Base-by-base conservation (phyloP, 2,329 filamentous ascomycete species). In the Allantophomopsis lycopodina region DNA sequence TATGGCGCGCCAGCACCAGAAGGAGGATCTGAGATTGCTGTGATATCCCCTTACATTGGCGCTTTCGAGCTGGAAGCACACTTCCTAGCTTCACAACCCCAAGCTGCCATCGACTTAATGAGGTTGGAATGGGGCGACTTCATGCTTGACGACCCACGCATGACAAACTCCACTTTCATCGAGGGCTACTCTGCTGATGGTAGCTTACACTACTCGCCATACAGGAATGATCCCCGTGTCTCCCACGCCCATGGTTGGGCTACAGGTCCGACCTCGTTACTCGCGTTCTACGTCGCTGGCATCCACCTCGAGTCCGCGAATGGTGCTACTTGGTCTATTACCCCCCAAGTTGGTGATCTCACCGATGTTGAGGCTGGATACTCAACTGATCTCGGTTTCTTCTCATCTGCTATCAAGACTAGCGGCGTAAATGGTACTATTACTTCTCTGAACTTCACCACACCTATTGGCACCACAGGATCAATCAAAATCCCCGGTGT, bases 61-160 rank as follows among this genome's bases (percentile, higher is more conserved):
- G 44, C 49, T 4, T 49, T 61, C 37, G 59, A 40, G 17, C 32
- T 40, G 7, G 32, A 40, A 35, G 38, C 38, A 28, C 23, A n/a
- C 37, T 39, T 28, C 11, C 11, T 28, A 8, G 23, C 23, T 10
- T 28, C 23, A 28, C 23, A 28, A 10, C 42, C 68, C 62, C 41
- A 55, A 64, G 39, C 55, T 64, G 71, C 72, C 0, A 55, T 78
- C 1, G 62, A 68, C 10, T 60, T 78, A 10, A 67, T 77, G 31
- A 65, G 69, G 5, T 56, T 58, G 10, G 63, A 61, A 43, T 78
- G 73, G 73, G 73, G 71, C 8, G 8, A 28, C 11, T 75, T 71
- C 68, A 76, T 76, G 49, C 55, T 73, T 14, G 60, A 67, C 45
- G 33, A 50, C 38, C 36, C 53, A 53, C 46, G 61, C 11, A 59